These are phyloP conservation scores for Amanita phalloides DNA, from an alignment of 768 basidiomycete species.

Conservation along the genomic window DNA sequence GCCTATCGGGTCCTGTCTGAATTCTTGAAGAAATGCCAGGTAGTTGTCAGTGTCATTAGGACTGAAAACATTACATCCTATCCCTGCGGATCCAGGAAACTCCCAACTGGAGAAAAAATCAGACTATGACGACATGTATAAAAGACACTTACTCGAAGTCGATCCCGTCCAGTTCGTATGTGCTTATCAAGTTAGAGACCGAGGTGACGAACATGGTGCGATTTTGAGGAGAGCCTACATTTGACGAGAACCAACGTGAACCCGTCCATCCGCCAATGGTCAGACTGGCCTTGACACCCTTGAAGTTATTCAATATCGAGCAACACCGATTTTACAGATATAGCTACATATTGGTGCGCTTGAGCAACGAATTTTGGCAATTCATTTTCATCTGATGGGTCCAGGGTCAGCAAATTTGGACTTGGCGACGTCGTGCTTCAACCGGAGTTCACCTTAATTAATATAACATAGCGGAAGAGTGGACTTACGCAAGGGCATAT, in stretches of 20 bases:
- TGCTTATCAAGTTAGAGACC: conserved; percentile 32
- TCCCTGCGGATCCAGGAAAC: conserved; percentile 62
- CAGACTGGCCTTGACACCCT: conserved; percentile 48
- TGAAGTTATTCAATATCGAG: conserved; percentile 1
- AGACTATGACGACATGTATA: conserved; percentile 3
- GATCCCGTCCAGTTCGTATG: conserved; percentile 48
- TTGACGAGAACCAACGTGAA: conserved; percentile 48
- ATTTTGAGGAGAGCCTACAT: conserved; percentile 42
- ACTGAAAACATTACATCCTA: conserved; percentile 58
- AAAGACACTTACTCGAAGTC: conserved; percentile 49
- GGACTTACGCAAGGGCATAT: conserved; percentile 52
- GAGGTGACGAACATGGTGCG: conserved; percentile 49
- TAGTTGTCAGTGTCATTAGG: conserved; percentile 68
- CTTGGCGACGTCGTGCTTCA: conserved; percentile 27
- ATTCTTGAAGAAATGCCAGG: conserved; percentile 62
- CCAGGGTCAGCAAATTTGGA: conserved; percentile 17
- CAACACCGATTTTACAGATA: not conserved
- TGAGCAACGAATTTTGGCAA: conserved; percentile 45
- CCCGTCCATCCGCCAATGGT: conserved; percentile 65
- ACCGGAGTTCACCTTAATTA: conserved; percentile 12
- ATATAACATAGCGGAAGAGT: not conserved
- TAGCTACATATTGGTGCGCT: conserved; percentile 27
- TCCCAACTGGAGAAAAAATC: conserved; percentile 53
- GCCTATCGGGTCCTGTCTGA: conserved; percentile 45
- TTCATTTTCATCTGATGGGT: conserved; percentile 30